Base-by-base conservation (phyloP, 192 early-diverging fungal genomes). In the Coemansia reversa region DNA sequence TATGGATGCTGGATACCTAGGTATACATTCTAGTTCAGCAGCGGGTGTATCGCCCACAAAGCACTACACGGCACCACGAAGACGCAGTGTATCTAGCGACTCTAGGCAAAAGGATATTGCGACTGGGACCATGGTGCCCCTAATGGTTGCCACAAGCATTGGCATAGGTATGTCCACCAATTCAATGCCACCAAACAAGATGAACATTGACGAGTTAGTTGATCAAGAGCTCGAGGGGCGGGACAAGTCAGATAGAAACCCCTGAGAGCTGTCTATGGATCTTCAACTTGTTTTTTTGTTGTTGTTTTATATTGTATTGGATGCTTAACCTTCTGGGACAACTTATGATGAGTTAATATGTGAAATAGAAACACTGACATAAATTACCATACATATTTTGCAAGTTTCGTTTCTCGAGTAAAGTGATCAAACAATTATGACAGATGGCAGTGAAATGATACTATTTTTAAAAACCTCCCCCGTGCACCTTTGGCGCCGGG, bases 91-190 rank as follows among this genome's bases (percentile, higher is more conserved):
- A n/a, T 68, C 70, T 14, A 63, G 63, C 39, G 74, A 70, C 18
- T 24, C 52, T 18, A 67, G 60, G 48, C 32, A 60, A 14, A 82
- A 64, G 45, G 72, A 61, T 57, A 25, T 82, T 49, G 57, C 72
- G 8, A 67, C 74, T 7, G 79, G 74, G 16, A 67, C 79, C 18
- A 82, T 82, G 79, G 64, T 82, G 30, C 79, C 79, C 4, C 72
- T 75, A 45, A 67, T 82, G 70, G 74, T 82, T 20, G 74, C 74
- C 24, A 74, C 70, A 22, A 76, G 74, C 58, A 73, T 82, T 42
- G 79, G 69, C 49, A 81, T 81, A 29, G 78, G 78, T 22, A 81
- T 81, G 78, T 81, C 78, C 7, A 75, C 78, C 5, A 81, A 72
- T 47, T 59, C 78, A 11, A 81, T 75, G 73, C 78, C 66, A 25